These are phyloP conservation scores for Hyphopichia pseudoburtonii DNA, from an alignment of 1,139 yeast species.

Conservation along the genomic window DNA sequence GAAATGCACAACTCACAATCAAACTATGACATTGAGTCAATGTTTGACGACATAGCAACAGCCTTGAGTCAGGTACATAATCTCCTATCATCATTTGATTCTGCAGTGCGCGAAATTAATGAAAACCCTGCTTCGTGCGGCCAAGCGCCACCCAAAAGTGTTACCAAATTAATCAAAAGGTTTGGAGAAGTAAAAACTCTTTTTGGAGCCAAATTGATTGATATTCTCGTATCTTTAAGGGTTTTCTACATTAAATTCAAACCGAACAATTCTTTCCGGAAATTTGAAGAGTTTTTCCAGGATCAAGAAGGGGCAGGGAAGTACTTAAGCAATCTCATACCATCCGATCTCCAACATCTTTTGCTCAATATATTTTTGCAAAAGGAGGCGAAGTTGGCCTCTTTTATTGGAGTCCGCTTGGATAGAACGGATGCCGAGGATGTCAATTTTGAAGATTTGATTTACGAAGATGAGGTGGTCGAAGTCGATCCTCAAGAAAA, in stretches of 20 bases:
- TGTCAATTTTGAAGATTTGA: slow-evolving; percentile 48
- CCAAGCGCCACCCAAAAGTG: slow-evolving; percentile 1
- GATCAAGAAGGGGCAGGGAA: slow-evolving; percentile 14
- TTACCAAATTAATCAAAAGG: slow-evolving; percentile 12
- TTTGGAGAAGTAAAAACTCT: slow-evolving; percentile 25
- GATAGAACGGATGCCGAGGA: slow-evolving; percentile 61
- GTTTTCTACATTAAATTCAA: slow-evolving; percentile 34
- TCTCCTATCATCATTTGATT: slow-evolving; percentile 6
- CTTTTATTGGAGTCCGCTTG: slow-evolving; percentile 31
- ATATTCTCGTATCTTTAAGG: slow-evolving; percentile 32
- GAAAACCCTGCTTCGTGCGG: slow-evolving; percentile 10
- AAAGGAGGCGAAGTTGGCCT: slow-evolving; percentile 34
- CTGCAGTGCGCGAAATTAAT: slow-evolving; percentile 6
- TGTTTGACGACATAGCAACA: slow-evolving; percentile 13
- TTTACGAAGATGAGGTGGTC: slow-evolving; percentile 11
- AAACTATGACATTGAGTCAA: slow-evolving; percentile 17
- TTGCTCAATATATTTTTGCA: slow-evolving; percentile 31
- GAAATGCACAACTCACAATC: slow-evolving; percentile 15
- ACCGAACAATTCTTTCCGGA: slow-evolving; percentile 21
- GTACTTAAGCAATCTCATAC: slow-evolving; percentile 15
- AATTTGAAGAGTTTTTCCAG: slow-evolving; percentile 29
- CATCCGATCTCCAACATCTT: slow-evolving; percentile 22
- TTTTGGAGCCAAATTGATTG: slow-evolving; percentile 28
- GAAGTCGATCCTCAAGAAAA: neutral
- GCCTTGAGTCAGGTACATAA: slow-evolving; percentile 5